Percentiles rank a stretch among this genome's conserved stretches.
Conservation (phyloP, 2,329 filamentous ascomycete genomes). For the Cadophora gregata region DNA sequence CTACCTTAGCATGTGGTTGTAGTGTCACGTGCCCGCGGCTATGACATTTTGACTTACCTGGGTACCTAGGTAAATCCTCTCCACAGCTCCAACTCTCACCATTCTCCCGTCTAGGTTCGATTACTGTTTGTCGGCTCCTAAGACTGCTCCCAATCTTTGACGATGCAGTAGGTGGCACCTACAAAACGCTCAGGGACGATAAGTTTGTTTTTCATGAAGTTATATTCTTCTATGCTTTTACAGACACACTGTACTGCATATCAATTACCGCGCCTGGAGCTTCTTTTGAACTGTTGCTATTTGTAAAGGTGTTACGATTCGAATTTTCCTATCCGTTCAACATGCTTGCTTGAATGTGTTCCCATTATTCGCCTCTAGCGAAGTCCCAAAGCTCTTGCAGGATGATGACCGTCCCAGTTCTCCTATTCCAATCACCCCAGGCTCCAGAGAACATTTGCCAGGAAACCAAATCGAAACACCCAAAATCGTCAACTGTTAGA, state of each 20-base stretch:
- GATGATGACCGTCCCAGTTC: conserved; percentile 3
- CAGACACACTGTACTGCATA: not conserved
- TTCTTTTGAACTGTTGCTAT: not conserved
- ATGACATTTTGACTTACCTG: no score
- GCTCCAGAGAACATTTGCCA: conserved; percentile 13
- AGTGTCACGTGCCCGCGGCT: conserved; percentile 20
- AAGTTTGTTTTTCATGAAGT: no score
- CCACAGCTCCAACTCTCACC: not conserved
- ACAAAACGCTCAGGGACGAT: no score
- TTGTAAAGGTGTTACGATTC: not conserved
- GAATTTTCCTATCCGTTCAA: not conserved
- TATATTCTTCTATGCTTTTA: not conserved
- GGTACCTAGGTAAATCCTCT: no score
- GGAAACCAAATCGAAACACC: not conserved
- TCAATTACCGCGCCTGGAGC: not conserved
- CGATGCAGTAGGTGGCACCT: not conserved
- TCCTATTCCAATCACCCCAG: not conserved
- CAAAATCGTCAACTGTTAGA: not conserved
- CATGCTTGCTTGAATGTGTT: not conserved
- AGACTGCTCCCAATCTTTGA: not conserved
- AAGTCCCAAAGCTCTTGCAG: not conserved
- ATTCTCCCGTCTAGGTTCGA: not conserved
- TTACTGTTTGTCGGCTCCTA: not conserved
- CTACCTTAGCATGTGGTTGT: no score
- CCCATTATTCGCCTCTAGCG: not conserved